A percentile compares a stretch with the other conserved stretches of the same genome.
Conservation (phyloP, 2,329 filamentous ascomycete genomes). For the Colletotrichum simmondsii region DNA sequence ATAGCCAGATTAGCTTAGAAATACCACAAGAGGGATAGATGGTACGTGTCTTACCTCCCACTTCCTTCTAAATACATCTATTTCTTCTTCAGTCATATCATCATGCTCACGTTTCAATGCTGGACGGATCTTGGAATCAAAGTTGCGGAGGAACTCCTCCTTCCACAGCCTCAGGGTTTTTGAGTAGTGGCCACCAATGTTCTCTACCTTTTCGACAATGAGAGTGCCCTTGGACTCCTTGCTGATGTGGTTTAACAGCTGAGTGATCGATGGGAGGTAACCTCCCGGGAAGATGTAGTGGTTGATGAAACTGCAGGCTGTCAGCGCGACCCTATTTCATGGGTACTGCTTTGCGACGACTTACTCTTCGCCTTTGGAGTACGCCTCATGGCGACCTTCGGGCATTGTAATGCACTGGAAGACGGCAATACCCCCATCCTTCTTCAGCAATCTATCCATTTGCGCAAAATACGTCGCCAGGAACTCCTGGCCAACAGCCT, state of each 20-base stretch:
- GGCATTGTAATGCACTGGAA: constrained; percentile 86
- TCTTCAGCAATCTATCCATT: constrained; percentile 72
- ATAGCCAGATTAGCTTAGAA: constrained; percentile 27
- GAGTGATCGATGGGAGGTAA: constrained; percentile 69
- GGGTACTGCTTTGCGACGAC: constrained; percentile 41
- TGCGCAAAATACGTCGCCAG: constrained; percentile 74
- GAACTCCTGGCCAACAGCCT: constrained; percentile 77
- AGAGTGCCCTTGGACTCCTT: constrained; percentile 69
- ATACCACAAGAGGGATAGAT: background rate
- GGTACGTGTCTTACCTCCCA: constrained; percentile 67
- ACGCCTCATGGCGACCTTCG: constrained; percentile 73
- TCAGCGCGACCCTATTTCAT: background rate
- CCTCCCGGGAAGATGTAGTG: constrained; percentile 85
- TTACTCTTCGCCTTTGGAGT: constrained; percentile 73
- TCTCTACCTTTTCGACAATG: constrained; percentile 75
- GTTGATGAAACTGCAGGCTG: constrained; percentile 69
- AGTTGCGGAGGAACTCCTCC: constrained; percentile 72
- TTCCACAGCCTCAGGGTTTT: constrained; percentile 76
- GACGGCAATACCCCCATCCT: constrained; percentile 72
- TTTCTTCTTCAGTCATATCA: constrained; percentile 68
- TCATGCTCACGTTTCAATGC: constrained; percentile 69
- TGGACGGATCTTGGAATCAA: constrained; percentile 68
- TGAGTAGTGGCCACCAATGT: constrained; percentile 80
- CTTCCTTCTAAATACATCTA: constrained; percentile 76
- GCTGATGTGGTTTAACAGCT: constrained; percentile 69